These are phyloP conservation scores for Cladobotryum protrusum DNA, from an alignment of 2,329 filamentous ascomycete genomes.

Conservation along the genomic window DNA sequence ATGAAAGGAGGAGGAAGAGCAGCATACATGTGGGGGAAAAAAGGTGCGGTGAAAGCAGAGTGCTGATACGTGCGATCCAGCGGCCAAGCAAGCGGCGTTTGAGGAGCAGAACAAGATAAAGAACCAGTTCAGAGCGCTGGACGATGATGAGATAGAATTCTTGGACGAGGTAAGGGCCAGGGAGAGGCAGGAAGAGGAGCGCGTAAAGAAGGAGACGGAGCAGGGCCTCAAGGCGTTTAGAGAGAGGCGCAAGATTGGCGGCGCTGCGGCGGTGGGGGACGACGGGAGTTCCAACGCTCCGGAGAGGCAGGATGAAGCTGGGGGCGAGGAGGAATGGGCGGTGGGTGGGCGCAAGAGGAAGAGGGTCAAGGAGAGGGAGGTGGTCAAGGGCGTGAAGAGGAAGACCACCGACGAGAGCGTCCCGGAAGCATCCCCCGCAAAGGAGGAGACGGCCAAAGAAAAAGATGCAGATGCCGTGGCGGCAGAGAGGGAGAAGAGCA, in stretches of 20 bases:
- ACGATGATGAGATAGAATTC: slow-evolving; percentile 75
- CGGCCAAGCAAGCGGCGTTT: slow-evolving; percentile 75
- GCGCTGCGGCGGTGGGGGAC: slow-evolving; percentile 12
- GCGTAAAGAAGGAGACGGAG: slow-evolving; percentile 48
- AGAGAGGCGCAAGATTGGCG: slow-evolving; percentile 37
- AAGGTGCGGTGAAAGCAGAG: background rate
- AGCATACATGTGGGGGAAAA: no score
- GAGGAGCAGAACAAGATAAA: slow-evolving; percentile 65
- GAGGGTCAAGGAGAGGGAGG: slow-evolving; percentile 30
- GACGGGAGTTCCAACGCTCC: slow-evolving; percentile 2
- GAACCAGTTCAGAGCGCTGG: slow-evolving; percentile 71
- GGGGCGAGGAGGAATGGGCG: slow-evolving; percentile 25
- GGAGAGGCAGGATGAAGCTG: slow-evolving; percentile 18
- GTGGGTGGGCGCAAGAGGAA: slow-evolving; percentile 32
- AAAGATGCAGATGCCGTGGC: slow-evolving; percentile 6
- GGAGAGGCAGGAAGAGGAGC: slow-evolving; percentile 48
- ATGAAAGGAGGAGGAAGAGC: no score
- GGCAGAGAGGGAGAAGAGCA: slow-evolving; percentile 3
- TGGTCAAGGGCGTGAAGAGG: slow-evolving; percentile 26
- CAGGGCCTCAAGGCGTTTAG: slow-evolving; percentile 52
- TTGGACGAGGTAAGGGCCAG: slow-evolving; percentile 53
- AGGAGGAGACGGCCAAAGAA: slow-evolving; percentile 11
- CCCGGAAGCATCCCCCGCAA: background rate
- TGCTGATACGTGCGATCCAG: slow-evolving; percentile 32
- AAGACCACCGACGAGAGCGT: slow-evolving; percentile 16